Evolutionary conservation across 805 yeast genomes (phyloP).

Genomic region (Ogataea salicorniae): DNA sequence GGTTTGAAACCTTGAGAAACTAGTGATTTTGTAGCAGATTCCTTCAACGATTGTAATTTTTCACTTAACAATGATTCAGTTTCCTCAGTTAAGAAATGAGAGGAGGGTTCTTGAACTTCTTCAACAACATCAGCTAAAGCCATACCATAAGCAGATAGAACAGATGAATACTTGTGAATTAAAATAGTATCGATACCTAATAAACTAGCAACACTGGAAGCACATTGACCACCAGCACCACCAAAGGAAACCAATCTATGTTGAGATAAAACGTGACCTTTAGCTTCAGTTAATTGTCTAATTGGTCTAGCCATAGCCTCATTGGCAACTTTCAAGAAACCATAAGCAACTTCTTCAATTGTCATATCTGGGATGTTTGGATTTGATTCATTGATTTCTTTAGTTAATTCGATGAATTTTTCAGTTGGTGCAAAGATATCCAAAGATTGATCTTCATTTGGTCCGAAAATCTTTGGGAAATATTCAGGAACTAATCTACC

Average conservation of each 20-base stretch:
- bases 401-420: conserved; percentile 52
- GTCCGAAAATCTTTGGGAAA: conserved; percentile 82
- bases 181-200: conserved; percentile 65
- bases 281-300: conserved; percentile 77
- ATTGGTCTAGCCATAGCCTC: conserved; percentile 91
- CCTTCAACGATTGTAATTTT: conserved; percentile 41
- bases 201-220: conserved; percentile 66
- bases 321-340: conserved; percentile 78
- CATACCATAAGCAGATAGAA: conserved; percentile 85
- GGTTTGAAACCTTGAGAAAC: conserved; percentile 48
- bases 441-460: conserved; percentile 65
- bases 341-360: conserved; percentile 68
- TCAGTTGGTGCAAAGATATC: conserved; percentile 47
- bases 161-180: conserved; percentile 77
- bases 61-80: conserved; percentile 33
- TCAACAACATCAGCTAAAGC: conserved; percentile 80
- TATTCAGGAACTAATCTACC: conserved; percentile 70
- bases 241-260: conserved; percentile 83
- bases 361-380: conserved; percentile 39
- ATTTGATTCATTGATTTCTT: conserved; percentile 48
- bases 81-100: conserved; percentile 34
- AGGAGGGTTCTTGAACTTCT: conserved; percentile 72
- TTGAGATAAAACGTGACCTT: conserved; percentile 59
- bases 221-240: conserved; percentile 94
- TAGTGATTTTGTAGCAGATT: conserved; percentile 38